These are phyloP conservation scores for Paulownia fortunei DNA, from an alignment of 257 asterid genomes.

Conservation along the genomic window DNA sequence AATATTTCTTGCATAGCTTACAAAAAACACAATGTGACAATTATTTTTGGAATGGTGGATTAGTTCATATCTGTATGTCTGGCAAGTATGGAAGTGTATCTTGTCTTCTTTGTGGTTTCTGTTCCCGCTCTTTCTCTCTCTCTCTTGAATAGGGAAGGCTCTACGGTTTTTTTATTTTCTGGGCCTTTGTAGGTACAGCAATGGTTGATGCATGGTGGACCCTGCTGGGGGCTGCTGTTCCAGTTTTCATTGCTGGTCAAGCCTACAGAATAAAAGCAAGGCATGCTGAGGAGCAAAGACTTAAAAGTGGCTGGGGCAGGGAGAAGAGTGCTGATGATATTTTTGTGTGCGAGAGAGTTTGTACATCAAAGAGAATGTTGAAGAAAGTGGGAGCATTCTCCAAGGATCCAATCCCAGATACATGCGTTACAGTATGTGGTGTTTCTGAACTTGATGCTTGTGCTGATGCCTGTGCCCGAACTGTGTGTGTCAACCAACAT, in stretches of 20 bases:
- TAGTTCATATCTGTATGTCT: background rate
- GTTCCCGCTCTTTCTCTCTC: background rate
- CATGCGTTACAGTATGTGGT: conserved; percentile 95
- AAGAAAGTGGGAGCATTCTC: conserved; percentile 96
- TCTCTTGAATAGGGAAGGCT: background rate
- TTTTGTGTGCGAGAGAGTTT: conserved; percentile 93
- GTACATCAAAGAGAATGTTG: conserved; percentile 94
- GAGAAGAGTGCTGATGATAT: conserved; percentile 89
- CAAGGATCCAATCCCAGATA: conserved; percentile 90
- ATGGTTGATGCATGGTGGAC: conserved; percentile 99
- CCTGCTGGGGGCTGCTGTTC: conserved; percentile 82
- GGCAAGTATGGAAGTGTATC: background rate
- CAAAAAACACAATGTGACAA: background rate
- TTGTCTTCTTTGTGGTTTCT: background rate
- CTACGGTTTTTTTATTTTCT: background rate
- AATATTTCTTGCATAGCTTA: background rate
- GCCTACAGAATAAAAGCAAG: conserved; percentile 76
- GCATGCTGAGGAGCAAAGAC: conserved; percentile 75
- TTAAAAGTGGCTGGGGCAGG: conserved; percentile 76
- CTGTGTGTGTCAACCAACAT: conserved; percentile 92
- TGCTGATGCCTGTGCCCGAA: conserved; percentile 94
- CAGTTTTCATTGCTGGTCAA: conserved; percentile 83
- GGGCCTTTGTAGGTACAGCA: conserved; percentile 27
- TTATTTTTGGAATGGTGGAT: background rate
- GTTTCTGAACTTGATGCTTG: conserved; percentile 97